Conservation (phyloP, 2,329 filamentous ascomycete species). For the Neonectria punicea region DNA sequence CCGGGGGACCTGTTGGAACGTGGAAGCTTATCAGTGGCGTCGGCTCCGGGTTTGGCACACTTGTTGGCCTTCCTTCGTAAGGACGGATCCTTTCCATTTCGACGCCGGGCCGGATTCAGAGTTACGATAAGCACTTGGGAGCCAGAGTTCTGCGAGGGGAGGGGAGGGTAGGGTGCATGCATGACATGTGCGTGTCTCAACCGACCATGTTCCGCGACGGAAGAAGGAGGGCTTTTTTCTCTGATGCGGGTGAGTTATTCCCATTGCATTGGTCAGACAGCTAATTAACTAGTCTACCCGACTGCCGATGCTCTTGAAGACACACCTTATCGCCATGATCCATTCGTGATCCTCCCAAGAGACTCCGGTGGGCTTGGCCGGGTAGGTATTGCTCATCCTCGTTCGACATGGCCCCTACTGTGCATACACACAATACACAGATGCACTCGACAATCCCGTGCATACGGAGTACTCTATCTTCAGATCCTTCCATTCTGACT, state of each 20-base stretch:
- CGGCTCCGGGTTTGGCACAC: slow-evolving; percentile 18
- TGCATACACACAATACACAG: not conserved
- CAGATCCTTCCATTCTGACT: slow-evolving; percentile 1
- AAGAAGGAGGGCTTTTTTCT: not conserved
- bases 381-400: not conserved
- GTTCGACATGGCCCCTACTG: not conserved
- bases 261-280: not conserved
- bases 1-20: slow-evolving; percentile 33
- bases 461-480: slow-evolving; percentile 10
- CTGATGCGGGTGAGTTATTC: not conserved
- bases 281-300: not conserved
- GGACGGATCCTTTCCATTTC: not conserved
- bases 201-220: not conserved
- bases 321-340: not conserved
- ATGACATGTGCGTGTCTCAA: slow-evolving; percentile 10
- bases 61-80: not conserved
- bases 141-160: slow-evolving; percentile 1
- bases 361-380: not conserved
- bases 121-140: slow-evolving; percentile 33
- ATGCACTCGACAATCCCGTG: not conserved
- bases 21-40: slow-evolving; percentile 42
- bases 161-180: not conserved
- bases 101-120: slow-evolving; percentile 29
- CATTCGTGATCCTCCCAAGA: not conserved
- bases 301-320: not conserved